Conservation (phyloP, 345 rosid genomes). For the Eucalyptus cloeziana region DNA sequence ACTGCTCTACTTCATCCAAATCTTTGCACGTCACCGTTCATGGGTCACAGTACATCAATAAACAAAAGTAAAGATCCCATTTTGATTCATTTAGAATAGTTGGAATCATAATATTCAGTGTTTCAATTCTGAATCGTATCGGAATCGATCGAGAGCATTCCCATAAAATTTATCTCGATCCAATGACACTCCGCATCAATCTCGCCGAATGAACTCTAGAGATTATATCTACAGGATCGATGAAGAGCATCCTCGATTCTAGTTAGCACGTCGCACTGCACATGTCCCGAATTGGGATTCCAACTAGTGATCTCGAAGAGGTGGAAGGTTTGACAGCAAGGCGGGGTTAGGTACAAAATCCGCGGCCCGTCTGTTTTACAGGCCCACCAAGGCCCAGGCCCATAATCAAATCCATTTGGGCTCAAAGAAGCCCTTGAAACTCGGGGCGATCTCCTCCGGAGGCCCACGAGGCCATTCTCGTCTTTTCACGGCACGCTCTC, state of each 20-base stretch:
- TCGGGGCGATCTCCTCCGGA: neutral
- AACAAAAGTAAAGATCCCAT: neutral
- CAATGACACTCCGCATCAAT: neutral
- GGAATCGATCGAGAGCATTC: fast-evolving
- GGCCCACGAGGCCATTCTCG: neutral
- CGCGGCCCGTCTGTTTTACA: neutral
- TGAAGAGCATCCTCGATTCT: neutral
- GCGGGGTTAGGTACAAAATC: neutral
- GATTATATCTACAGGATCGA: neutral
- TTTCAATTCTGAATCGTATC: neutral
- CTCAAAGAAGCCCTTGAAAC: neutral
- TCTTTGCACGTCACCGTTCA: too few species aligned
- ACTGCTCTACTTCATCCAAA: too few species aligned
- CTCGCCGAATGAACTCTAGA: neutral
- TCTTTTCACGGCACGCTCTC: neutral
- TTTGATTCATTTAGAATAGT: neutral
- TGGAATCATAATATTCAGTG: too few species aligned
- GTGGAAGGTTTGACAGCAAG: neutral
- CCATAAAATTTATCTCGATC: neutral
- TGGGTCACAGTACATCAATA: too few species aligned
- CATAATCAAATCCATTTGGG: neutral
- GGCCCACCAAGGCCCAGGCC: neutral
- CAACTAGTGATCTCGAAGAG: neutral
- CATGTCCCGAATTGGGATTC: neutral
- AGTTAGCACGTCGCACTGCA: fast-evolving